phyloP scores from a whole-genome alignment of 805 yeast species.

The Saccharomyces mikatae region DNA sequence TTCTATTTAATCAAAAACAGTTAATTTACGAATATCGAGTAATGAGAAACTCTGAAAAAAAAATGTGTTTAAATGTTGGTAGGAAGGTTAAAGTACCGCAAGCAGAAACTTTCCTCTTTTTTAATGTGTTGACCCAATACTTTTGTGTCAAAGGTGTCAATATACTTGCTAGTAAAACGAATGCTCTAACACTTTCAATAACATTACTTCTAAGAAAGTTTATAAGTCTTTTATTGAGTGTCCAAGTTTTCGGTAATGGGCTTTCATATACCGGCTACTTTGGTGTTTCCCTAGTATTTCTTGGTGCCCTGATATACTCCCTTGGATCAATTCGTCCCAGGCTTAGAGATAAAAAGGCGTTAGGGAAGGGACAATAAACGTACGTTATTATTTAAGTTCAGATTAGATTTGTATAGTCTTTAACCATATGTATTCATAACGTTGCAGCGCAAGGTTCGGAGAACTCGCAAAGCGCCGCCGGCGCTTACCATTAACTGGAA shows the following conservation, averaged over 20 bases:
- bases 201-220: constrained; percentile 56
- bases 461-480: not conserved
- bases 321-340: constrained; percentile 7
- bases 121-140: constrained; percentile 48
- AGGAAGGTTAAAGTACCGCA: constrained; percentile 4
- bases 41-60: constrained; percentile 8
- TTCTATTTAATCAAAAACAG: constrained; percentile 32
- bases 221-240: constrained; percentile 48
- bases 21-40: constrained; percentile 29
- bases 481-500: not conserved
- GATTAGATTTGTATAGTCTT: not conserved
- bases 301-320: constrained; percentile 46
- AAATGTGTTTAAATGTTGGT: constrained; percentile 8
- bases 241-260: constrained; percentile 42
- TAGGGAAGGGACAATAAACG: not conserved
- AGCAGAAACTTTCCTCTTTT: constrained; percentile 25
- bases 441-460: not conserved
- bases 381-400: not conserved
- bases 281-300: constrained; percentile 47
- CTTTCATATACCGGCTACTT: constrained; percentile 33
- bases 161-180: constrained; percentile 45
- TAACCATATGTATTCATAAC: not conserved
- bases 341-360: not conserved
- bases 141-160: constrained; percentile 65
- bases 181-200: constrained; percentile 58